Conservation (phyloP, 2,329 filamentous ascomycete species). For the Orbilia oligospora region DNA sequence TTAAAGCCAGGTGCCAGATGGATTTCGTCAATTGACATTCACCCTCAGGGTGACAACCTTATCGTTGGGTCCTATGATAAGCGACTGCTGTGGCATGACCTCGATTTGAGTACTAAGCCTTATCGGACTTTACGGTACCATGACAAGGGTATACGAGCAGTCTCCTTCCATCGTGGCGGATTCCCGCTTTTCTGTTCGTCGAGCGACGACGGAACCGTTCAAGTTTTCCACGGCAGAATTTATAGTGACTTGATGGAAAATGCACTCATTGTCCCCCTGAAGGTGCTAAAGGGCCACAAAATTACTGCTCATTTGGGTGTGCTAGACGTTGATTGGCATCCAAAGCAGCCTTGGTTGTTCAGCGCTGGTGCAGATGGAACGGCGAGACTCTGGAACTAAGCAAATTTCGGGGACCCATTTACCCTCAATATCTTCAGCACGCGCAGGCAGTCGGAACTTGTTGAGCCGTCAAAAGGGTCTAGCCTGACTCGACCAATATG, state of each 20-base stretch:
- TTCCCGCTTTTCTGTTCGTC: conserved; percentile 93
- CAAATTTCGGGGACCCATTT: conserved; percentile 59
- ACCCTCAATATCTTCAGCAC: conserved; percentile 19
- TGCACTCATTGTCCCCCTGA: conserved; percentile 94
- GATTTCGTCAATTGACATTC: conserved; percentile 95
- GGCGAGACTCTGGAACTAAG: conserved; percentile 82
- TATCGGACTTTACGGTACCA: conserved; percentile 99
- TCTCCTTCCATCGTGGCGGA: conserved; percentile 85
- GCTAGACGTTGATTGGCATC: conserved; percentile 96
- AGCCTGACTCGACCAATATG: conserved; percentile 7
- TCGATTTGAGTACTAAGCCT: conserved; percentile 88
- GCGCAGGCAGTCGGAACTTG: conserved; percentile 33
- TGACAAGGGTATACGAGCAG: conserved; percentile 87
- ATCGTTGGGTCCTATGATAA: conserved; percentile 96
- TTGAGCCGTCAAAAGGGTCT: conserved; percentile 30
- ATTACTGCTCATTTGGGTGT: conserved; percentile 89
- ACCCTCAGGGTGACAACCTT: conserved; percentile 92
- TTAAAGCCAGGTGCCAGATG: conserved; percentile 92
- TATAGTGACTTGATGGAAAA: conserved; percentile 96
- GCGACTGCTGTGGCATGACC: conserved; percentile 94
- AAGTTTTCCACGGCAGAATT: conserved; percentile 97
- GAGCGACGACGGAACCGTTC: conserved; percentile 92
- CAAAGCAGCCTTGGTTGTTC: conserved; percentile 91
- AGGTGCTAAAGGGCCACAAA: conserved; percentile 91
- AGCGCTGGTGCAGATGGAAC: conserved; percentile 95